A percentile compares a stretch with the other conserved stretches of the same genome.
Evolutionary conservation across 371 early-diverging fungal species (phyloP).

Genomic region (Encephalitozoon hellem): DNA sequence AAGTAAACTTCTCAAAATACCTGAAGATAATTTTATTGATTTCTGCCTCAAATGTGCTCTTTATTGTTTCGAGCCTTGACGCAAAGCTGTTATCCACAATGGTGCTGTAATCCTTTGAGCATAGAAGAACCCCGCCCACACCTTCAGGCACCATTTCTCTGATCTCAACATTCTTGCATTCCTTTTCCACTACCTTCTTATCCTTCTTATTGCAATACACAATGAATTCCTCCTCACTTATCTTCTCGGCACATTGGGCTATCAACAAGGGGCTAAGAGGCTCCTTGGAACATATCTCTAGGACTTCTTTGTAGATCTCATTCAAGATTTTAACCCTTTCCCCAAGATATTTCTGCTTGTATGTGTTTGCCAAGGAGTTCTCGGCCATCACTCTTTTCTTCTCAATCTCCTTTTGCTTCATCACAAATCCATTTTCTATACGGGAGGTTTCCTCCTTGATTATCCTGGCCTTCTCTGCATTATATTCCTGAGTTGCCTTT

Average conservation of each 20-base stretch:
- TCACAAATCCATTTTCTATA: constrained; percentile 34
- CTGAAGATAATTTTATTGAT: constrained; percentile 38
- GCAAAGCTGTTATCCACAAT: constrained; percentile 56
- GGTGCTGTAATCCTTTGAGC: constrained; percentile 39
- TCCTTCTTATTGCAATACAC: constrained; percentile 19
- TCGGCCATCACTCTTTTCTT: constrained; percentile 36
- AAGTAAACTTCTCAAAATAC: not conserved
- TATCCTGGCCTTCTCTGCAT: constrained; percentile 47
- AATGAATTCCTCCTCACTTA: constrained; percentile 22
- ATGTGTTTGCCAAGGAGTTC: constrained; percentile 41
- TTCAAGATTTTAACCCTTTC: constrained; percentile 45
- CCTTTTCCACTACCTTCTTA: constrained; percentile 8
- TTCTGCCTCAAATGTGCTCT: constrained; percentile 20
- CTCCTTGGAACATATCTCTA: not conserved
- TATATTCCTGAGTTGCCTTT: constrained; percentile 57
- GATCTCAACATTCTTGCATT: constrained; percentile 15
- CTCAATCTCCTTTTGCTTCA: constrained; percentile 45
- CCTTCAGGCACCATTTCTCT: constrained; percentile 14
- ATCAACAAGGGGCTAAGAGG: constrained; percentile 21
- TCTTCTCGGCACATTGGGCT: constrained; percentile 34
- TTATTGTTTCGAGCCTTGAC: constrained; percentile 46
- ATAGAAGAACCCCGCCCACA: constrained; percentile 56
- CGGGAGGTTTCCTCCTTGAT: constrained; percentile 27
- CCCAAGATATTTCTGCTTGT: constrained; percentile 26
- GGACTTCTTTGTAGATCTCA: constrained; percentile 25